Base-by-base conservation (phyloP, 169 alveolate genomes). In the Eimeria necatrix region DNA sequence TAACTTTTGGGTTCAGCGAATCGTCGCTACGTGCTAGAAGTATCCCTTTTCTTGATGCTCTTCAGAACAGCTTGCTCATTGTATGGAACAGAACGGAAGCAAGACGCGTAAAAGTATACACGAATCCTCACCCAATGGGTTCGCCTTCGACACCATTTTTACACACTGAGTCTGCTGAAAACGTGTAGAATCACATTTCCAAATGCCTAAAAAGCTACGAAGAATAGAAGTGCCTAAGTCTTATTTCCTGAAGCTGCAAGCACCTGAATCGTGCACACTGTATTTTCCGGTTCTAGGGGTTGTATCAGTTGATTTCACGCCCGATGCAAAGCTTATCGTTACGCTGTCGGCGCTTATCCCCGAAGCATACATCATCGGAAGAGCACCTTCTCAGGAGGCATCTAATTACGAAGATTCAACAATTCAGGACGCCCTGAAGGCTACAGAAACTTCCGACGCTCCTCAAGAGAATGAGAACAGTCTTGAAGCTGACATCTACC, bases 41-140 rank as follows among this genome's bases (percentile, higher is more conserved):
- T 46, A 48, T 46, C 61, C 59, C 41, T 53, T 32, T 26, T 24
- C 49, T 74, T 41, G 60, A 14, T 7, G 59, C 4, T 64, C 98
- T 98, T 4, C 97, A 95, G 95, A 98, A 97, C 70, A 96, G 98
- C 56, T 97, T 98, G 96, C 95, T 98, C 24, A 98, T 97, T 41
- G 98, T 98, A 1, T 98, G 99, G 99, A 98, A 98, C 84, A 97
- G 98, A 41, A 94, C 95, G 51, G 96, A 98, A 4, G 98, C 98
- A 7, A 95, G 97, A 14, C 98, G 98, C 20, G 97, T 94, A 71
- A 96, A 97, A 85, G 97, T 98, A 4, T 97, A 97, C 81, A 94
- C 97, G 88, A 96, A 97, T 52, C 98, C 98, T 59, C 98, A 98
- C 91, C 97, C 98, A 22, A 59, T 48, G 51, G 94, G 94, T 90